Conservation (phyloP, 805 yeast species). For the Metahyphopichia silvanorum region DNA sequence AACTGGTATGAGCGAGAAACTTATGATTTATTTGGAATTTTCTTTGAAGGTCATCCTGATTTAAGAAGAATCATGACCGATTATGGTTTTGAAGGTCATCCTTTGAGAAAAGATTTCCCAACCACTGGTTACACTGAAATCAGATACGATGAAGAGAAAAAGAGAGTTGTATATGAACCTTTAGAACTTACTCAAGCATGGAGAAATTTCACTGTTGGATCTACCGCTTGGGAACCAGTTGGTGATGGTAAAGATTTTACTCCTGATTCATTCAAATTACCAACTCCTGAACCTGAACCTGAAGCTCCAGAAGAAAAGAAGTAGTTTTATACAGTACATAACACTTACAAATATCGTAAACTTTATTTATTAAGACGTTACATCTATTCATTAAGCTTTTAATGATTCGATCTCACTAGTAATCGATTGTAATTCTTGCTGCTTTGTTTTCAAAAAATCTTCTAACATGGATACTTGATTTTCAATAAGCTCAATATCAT, state of each 20-base stretch:
- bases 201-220: constrained; percentile 85
- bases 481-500: constrained; percentile 68
- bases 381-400: constrained; percentile 3
- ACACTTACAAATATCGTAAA: background rate
- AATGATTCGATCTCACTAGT: constrained; percentile 36
- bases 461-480: constrained; percentile 73
- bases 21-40: constrained; percentile 82
- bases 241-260: constrained; percentile 82
- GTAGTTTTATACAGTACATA: constrained; percentile 7
- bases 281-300: constrained; percentile 77
- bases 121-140: constrained; percentile 90
- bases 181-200: constrained; percentile 89
- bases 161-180: constrained; percentile 86
- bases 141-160: constrained; percentile 86
- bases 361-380: background rate
- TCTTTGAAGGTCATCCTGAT: constrained; percentile 88
- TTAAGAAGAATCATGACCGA: constrained; percentile 87
- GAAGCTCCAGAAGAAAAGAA: constrained; percentile 35
- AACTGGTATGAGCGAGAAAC: constrained; percentile 92
- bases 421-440: constrained; percentile 54
- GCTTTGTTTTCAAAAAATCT: constrained; percentile 60
- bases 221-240: constrained; percentile 89
- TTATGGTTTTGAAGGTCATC: constrained; percentile 91
- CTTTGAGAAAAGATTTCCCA: constrained; percentile 89
- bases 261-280: constrained; percentile 78